Conservation (phyloP, 805 yeast genomes). For the Candida silvicultrix region DNA sequence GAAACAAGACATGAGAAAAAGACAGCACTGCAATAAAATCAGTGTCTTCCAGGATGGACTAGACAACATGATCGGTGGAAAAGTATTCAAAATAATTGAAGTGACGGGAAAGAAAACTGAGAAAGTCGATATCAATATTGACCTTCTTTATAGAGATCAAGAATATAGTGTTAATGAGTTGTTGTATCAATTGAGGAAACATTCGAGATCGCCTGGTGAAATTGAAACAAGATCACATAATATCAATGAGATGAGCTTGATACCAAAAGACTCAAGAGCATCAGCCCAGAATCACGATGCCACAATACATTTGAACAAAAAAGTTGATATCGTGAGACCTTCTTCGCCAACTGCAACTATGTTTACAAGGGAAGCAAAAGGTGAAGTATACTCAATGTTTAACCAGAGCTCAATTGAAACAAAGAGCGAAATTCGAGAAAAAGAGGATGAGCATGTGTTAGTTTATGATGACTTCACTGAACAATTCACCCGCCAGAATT, state of each 20-base stretch:
- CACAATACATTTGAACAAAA: conserved; percentile 15
- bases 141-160: conserved; percentile 42
- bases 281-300: conserved; percentile 8
- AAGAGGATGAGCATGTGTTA: conserved; percentile 13
- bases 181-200: conserved; percentile 25
- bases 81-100: conserved; percentile 44
- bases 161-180: conserved; percentile 65
- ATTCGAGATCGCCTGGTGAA: too few relatives aligned
- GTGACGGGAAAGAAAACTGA: conserved; percentile 57
- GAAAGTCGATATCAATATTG: conserved; percentile 52
- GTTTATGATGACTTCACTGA: conserved; percentile 28
- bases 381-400: conserved; percentile 72
- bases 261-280: neutral
- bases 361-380: conserved; percentile 67
- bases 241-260: too few relatives aligned
- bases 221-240: too few relatives aligned
- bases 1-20: conserved; percentile 28
- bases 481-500: conserved; percentile 24
- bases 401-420: conserved; percentile 40
- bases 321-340: conserved; percentile 21
- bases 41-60: conserved; percentile 35
- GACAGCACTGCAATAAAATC: conserved; percentile 17
- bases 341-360: conserved; percentile 76
- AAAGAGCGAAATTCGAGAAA: conserved; percentile 15
- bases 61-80: too few relatives aligned